Base-by-base conservation (phyloP, 495 filamentous ascomycete genomes). In the Penicillium malachiteum region DNA sequence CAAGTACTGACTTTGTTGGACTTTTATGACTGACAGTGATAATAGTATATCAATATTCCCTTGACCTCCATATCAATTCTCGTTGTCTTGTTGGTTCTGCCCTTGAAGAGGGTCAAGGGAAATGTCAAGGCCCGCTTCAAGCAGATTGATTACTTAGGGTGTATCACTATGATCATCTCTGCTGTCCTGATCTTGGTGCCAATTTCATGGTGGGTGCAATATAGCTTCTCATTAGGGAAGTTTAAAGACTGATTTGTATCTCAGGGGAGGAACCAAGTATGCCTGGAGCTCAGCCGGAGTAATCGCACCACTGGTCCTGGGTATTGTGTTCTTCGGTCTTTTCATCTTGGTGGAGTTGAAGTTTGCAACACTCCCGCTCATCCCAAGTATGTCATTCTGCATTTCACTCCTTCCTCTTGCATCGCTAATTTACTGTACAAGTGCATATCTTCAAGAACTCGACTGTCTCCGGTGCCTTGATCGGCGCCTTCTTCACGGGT, bases 281-380 rank as follows among this genome's bases (percentile, higher is more conserved):
- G 48, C 54, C 48, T 57, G 54, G 54, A 51, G 16, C 34, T 50
- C 46, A 17, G 54, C 46, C 2, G 40, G 48, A 9, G 48, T 57
- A 2, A 52, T 57, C 16, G 54, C 48, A 18, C 54, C 47, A 30
- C 40, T 57, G 9, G 48, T 57, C 3, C 11, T 57, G 17, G 47
- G 40, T 8, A 12, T 39, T 10, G 17, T 57, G 3, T 46, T 40
- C 37, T 12, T 50, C 7, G 40, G 30, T 7, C 3, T 44, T 11
- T 57, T 57, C 54, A 35, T 57, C 17, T 9, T 38, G 6, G 38
- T 57, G 17, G 47, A 57, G 43, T 12, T 57, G 7, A 52, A 52
- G 21, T 43, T 42, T 34, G 50, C 50, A 42, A 26, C 39, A 12
- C 26, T 52, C 6, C 50, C 50, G 13, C 50, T 52, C 13, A 52